phyloP scores from a whole-genome alignment of 2,329 filamentous ascomycete genomes.

The Scytalidium sp. region DNA sequence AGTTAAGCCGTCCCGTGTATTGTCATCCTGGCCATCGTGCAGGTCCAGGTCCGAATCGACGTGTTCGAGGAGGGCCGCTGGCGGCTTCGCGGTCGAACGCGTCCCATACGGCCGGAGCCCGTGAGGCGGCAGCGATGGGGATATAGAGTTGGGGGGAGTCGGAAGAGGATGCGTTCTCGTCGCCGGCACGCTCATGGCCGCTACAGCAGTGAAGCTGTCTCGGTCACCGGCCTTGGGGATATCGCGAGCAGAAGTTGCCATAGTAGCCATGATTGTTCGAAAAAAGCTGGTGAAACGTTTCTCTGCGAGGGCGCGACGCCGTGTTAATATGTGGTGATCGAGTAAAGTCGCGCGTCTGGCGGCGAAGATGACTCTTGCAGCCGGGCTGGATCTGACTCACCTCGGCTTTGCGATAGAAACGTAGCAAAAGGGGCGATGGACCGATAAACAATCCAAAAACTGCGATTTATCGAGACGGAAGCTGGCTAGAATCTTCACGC shows the following conservation, averaged over 20 bases:
- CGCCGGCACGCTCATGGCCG: conserved; percentile 58
- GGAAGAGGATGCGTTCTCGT: conserved; percentile 64
- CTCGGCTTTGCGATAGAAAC: conserved; percentile 30
- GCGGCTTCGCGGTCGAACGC: conserved; percentile 29
- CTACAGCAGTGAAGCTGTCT: conserved; percentile 74
- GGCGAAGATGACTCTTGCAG: conserved; percentile 4
- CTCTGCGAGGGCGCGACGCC: conserved; percentile 26
- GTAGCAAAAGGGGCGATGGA: not conserved
- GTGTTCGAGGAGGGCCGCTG: conserved; percentile 47
- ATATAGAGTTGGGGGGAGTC: conserved; percentile 94
- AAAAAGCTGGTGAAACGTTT: conserved; percentile 24
- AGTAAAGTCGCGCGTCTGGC: conserved; percentile 11
- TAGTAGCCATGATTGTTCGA: conserved; percentile 54
- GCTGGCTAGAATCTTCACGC: conserved; percentile 10
- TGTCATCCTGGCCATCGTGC: conserved; percentile 60
- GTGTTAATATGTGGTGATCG: conserved; percentile 15
- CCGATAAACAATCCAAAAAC: conserved; percentile 19
- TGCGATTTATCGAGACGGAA: conserved; percentile 17
- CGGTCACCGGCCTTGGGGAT: conserved; percentile 58
- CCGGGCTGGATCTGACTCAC: conserved; percentile 23
- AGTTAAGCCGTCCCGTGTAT: conserved; percentile 21
- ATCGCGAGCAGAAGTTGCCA: conserved; percentile 63
- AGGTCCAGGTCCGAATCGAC: conserved; percentile 88
- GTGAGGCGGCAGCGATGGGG: conserved; percentile 79
- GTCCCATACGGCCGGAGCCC: conserved; percentile 64